Conservation (phyloP, 805 yeast species). For the Millerago galiae region DNA sequence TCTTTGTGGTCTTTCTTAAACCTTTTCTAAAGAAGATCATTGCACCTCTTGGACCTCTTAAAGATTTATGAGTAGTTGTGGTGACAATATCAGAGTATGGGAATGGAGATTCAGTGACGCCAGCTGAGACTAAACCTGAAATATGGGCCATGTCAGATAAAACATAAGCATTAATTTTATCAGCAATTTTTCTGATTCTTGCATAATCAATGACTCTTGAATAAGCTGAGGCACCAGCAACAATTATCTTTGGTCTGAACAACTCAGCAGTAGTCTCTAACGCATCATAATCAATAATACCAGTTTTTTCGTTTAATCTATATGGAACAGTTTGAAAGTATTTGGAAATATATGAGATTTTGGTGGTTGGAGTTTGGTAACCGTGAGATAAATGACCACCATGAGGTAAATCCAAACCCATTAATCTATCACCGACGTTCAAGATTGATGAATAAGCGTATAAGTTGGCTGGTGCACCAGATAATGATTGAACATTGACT, state of each 20-base stretch:
- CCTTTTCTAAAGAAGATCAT: constrained; percentile 99
- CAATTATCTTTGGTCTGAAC: constrained; percentile 93
- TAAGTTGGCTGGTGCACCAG: constrained; percentile 97
- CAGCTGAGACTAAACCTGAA: constrained; percentile 93
- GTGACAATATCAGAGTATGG: constrained; percentile 97
- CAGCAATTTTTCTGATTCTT: constrained; percentile 95
- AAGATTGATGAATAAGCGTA: constrained; percentile 93
- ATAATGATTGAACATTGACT: constrained; percentile 91
- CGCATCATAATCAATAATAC: constrained; percentile 92
- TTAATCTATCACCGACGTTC: constrained; percentile 92
- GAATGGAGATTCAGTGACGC: constrained; percentile 93
- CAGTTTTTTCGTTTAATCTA: constrained; percentile 87
- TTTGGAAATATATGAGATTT: constrained; percentile 92
- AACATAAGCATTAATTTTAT: constrained; percentile 93
- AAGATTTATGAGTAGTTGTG: constrained; percentile 96
- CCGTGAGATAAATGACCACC: constrained; percentile 99
- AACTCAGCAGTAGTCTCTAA: constrained; percentile 85
- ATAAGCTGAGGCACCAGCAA: constrained; percentile 98
- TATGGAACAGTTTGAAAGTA: constrained; percentile 99
- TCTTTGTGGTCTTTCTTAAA: constrained; percentile 79
- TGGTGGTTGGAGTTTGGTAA: constrained; percentile 88
- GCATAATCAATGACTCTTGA: constrained; percentile 94
- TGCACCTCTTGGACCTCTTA: constrained; percentile 99
- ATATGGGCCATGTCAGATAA: constrained; percentile 98
- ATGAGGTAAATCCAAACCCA: constrained; percentile 98